Evolutionary conservation across 495 filamentous ascomycete species (phyloP).

Genomic region (Chaetomium tenue): DNA sequence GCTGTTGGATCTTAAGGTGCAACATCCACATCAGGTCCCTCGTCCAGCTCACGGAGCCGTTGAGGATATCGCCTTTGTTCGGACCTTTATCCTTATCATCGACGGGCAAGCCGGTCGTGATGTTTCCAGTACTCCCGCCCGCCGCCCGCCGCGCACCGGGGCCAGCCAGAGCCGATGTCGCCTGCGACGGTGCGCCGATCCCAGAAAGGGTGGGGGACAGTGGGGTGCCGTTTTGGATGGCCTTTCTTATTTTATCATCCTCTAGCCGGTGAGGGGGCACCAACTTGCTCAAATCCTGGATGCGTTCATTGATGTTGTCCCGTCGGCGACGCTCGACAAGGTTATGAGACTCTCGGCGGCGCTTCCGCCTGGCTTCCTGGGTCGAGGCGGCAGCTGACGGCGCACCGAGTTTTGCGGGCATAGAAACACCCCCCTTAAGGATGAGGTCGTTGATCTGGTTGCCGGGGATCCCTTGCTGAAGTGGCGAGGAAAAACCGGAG

Average conservation of each 20-base stretch:
- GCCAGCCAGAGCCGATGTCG: conserved; percentile 86
- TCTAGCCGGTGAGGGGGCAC: conserved; percentile 91
- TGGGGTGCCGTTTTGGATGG: conserved; percentile 84
- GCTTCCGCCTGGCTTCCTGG: conserved; percentile 88
- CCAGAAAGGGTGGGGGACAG: conserved; percentile 74
- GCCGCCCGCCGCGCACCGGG: conserved; percentile 76
- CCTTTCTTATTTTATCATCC: conserved; percentile 94
- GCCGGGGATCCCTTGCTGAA: conserved; percentile 48
- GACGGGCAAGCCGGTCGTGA: conserved; percentile 83
- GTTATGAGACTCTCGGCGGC: conserved; percentile 92
- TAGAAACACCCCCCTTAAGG: conserved; percentile 54
- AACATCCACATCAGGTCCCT: conserved; percentile 97
- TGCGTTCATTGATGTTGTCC: conserved; percentile 98
- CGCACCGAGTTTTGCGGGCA: conserved; percentile 53
- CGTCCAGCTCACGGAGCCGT: conserved; percentile 94
- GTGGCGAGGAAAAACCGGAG: conserved; percentile 74
- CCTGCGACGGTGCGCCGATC: conserved; percentile 61
- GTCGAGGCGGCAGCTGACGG: conserved; percentile 56
- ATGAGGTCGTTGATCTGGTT: conserved; percentile 52
- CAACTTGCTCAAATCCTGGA: conserved; percentile 90
- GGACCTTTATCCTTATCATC: conserved; percentile 99
- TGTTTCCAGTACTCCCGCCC: conserved; percentile 66
- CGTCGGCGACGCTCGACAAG: conserved; percentile 89
- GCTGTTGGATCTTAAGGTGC: conserved; percentile 80
- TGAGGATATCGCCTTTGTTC: conserved; percentile 98